Base-by-base conservation (phyloP, 129 eudicot species). In the Mikania micrantha region DNA sequence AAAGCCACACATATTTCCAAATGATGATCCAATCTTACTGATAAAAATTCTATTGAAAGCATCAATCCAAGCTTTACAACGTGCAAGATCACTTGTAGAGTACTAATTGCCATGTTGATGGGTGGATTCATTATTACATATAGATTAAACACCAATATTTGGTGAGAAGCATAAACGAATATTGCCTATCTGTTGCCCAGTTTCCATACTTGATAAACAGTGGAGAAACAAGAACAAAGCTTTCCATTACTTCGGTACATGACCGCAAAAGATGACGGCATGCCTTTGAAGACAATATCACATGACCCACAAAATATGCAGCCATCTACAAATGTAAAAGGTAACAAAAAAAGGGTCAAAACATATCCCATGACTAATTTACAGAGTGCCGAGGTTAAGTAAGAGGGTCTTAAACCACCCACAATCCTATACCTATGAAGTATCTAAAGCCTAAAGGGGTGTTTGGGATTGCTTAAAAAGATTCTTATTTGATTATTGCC, bases 261-360 rank as follows among this genome's bases (percentile, higher is more conserved):
- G 74, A 72, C 50, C 58, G 74, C 72, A 73, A 70, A 71, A 75
- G 83, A 74, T 74, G 83, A 76, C 56, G 73, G 53, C 80, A 70
- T 71, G 79, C 80, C 54, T 60, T 72, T 72, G 77, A 72, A 75
- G 79, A 47, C 77, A 65, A 74, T 65, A 24, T 77, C 77, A 67
- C 40, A 69, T 68, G 81, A 70, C 74, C 69, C 60, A 72, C 53
- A 62, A 72, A 62, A 64, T 59, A 71, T 31, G 53, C 80, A 77
- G 79, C 74, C 84, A 83, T 83, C 82, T 83, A 79, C 84, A 83
- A 76, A 60, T 72, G 77, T 67, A 62, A 79, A 72, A 79, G 53
- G 70, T 57, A 67, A 64, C 42, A 70, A 67, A 52, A 78, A 50
- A 48, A 48, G 48, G 63, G 63, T 79, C 76, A 74, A 79, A 73